phyloP scores from a whole-genome alignment of 768 basidiomycete species.

The Amanita polypyramis region DNA sequence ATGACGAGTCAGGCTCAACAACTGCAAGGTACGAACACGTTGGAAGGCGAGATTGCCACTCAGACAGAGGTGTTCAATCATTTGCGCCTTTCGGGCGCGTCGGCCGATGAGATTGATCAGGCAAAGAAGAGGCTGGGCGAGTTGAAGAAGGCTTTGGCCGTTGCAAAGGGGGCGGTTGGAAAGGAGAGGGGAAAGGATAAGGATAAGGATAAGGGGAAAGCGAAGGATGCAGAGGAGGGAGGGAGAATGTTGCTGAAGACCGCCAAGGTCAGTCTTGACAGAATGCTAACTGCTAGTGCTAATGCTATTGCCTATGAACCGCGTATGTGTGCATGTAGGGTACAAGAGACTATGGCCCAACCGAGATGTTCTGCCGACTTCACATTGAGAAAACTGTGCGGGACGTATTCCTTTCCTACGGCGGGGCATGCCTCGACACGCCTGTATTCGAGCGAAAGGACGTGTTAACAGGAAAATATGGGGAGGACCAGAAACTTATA shows the following conservation, averaged over 20 bases:
- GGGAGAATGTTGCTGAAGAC: constrained; percentile 79
- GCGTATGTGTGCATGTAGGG: constrained; percentile 38
- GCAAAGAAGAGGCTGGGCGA: constrained; percentile 63
- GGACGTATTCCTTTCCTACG: constrained; percentile 79
- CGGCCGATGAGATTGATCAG: constrained; percentile 41
- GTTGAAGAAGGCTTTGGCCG: constrained; percentile 46
- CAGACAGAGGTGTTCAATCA: constrained; percentile 53
- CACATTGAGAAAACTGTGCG: constrained; percentile 85
- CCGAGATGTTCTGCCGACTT: constrained; percentile 86
- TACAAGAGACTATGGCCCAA: constrained; percentile 89
- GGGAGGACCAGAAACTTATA: constrained; percentile 95
- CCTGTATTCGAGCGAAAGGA: constrained; percentile 98
- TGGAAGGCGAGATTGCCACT: constrained; percentile 43
- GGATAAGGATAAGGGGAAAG: constrained; percentile 12
- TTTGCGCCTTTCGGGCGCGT: constrained; percentile 45
- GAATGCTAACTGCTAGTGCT: background rate
- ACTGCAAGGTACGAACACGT: constrained; percentile 11
- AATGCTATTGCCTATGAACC: background rate
- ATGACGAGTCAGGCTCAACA: background rate
- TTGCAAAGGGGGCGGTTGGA: constrained; percentile 29
- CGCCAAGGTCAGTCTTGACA: constrained; percentile 58
- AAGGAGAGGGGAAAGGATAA: constrained; percentile 27
- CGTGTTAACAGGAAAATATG: constrained; percentile 91
- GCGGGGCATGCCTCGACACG: constrained; percentile 89
- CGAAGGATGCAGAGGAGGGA: constrained; percentile 41